A percentile compares a stretch with the other conserved stretches of the same genome.
Evolutionary conservation across 495 filamentous ascomycete genomes (phyloP).

Genomic region (Hypoxylon subgilvum): DNA sequence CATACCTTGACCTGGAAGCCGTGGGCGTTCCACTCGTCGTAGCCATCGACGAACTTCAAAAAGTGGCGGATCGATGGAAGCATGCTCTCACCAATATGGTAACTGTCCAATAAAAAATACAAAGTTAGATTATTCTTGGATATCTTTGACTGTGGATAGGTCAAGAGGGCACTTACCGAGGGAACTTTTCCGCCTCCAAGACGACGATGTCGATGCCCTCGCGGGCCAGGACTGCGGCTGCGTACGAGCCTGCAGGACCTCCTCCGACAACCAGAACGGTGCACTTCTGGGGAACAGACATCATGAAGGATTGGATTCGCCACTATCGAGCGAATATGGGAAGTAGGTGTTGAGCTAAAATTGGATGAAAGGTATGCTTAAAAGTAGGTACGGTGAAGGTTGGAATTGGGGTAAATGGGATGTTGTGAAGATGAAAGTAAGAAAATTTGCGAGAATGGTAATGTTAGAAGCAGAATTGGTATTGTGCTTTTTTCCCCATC

Average conservation of each 20-base stretch:
- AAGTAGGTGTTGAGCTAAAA: too few relatives aligned
- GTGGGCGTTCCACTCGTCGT: slow-evolving; percentile 49
- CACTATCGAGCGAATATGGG: too few relatives aligned
- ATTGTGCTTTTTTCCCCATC: too few relatives aligned
- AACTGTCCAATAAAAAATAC: slow-evolving; percentile 39
- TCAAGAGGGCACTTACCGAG: slow-evolving; percentile 41
- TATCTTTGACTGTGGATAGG: too few relatives aligned
- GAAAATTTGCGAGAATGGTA: too few relatives aligned
- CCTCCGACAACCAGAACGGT: slow-evolving; percentile 56
- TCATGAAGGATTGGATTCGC: too few relatives aligned
- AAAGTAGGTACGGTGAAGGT: too few relatives aligned
- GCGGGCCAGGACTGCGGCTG: slow-evolving; percentile 50
- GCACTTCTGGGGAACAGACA: slow-evolving; percentile 43
- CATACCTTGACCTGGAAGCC: slow-evolving; percentile 56
- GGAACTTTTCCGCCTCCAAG: slow-evolving; percentile 55
- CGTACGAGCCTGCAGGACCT: slow-evolving; percentile 55
- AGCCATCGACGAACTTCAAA: slow-evolving; percentile 55
- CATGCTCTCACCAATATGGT: slow-evolving; percentile 59
- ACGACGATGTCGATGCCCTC: slow-evolving; percentile 52
- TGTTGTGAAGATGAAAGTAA: too few relatives aligned
- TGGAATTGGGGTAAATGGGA: too few relatives aligned
- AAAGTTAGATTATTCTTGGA: too few relatives aligned
- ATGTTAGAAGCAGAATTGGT: too few relatives aligned
- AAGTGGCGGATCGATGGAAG: slow-evolving; percentile 57
- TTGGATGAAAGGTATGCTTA: too few relatives aligned